Percentiles rank a stretch among this genome's conserved stretches.
These are phyloP conservation scores for Jatropha multifida DNA, from an alignment of 441 rosid genomes.

Conservation along the genomic window DNA sequence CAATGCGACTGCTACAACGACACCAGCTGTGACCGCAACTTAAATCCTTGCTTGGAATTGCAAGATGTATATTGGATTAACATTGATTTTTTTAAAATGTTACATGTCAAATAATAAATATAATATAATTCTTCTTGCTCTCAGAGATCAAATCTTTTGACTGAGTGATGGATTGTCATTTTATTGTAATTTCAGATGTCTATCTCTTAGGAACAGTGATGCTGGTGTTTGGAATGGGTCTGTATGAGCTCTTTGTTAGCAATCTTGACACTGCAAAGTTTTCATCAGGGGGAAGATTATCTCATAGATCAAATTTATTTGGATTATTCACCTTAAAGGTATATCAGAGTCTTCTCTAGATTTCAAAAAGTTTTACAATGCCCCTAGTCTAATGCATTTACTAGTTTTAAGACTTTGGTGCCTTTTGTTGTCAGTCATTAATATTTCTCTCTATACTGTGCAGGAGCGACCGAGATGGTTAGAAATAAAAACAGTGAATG, in stretches of 20 bases:
- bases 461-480: constrained; percentile 95
- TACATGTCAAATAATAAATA: background rate
- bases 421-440: background rate
- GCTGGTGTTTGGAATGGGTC: constrained; percentile 97
- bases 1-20: no score
- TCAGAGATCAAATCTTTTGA: background rate
- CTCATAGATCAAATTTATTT: constrained; percentile 63
- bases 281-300: constrained; percentile 32
- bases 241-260: constrained; percentile 86
- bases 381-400: background rate
- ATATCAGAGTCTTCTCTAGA: constrained; percentile 13
- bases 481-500: constrained; percentile 72
- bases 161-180: background rate
- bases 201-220: constrained; percentile 94
- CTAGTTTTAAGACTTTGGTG: no score
- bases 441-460: background rate
- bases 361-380: background rate
- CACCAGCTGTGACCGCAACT: no score
- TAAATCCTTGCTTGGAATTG: no score
- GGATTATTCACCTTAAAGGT: constrained; percentile 86
- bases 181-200: constrained; percentile 47
- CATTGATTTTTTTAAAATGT: background rate
- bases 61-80: background rate
- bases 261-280: constrained; percentile 62
- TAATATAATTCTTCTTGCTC: background rate